Base-by-base conservation (phyloP, 495 filamentous ascomycete species). In the Tuber umbilicatum region DNA sequence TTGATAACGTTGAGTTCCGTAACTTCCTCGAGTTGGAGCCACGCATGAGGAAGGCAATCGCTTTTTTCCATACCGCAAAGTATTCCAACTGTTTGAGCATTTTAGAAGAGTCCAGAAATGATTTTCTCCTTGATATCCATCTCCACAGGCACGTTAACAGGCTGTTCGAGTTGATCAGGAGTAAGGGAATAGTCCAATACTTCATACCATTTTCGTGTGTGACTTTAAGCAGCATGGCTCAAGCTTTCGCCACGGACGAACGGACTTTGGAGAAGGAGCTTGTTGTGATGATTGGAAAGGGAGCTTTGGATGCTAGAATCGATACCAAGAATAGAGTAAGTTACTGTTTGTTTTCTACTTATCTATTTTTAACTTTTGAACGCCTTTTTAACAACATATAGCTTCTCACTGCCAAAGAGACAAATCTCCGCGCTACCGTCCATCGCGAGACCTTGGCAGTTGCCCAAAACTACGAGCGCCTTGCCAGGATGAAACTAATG, bases 121-220 rank as follows among this genome's bases (percentile, higher is more conserved):
- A 99, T 83, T 98, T 94, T 80, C 86, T 94, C 27, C 90, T 97
- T 17, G 96, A 99, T 80, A 85, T 97, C 45, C 90, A 97, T 82
- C 88, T 99, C 6, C 91, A 94, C 68, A 89, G 86, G 70, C 92
- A 95, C 71, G 85, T 97, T 31, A 78, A 85, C n/a, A 84, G 85
- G 6, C 85, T 99, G 39, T 93, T 92, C 84, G 84, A 86, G 35
- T 83, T 85, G 68, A 91, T 99, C 79, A 88, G 96, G 75, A 91
- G 88, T 79, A 97, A 97, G 83, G 91, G 93, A 73, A 97, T 99
- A 75, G 87, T 94, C 70, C 93, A 97, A 82, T 98, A 97, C 83
- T 89, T 93, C 70, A 86, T 92, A 38, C 92, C 93, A 1, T 95
- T 93, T 82, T 93, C 89, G 38, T 89, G 88, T 55, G 91, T 94